Evolutionary conservation across 257 asterid species (phyloP).

Genomic region (Jasminum sambac): DNA sequence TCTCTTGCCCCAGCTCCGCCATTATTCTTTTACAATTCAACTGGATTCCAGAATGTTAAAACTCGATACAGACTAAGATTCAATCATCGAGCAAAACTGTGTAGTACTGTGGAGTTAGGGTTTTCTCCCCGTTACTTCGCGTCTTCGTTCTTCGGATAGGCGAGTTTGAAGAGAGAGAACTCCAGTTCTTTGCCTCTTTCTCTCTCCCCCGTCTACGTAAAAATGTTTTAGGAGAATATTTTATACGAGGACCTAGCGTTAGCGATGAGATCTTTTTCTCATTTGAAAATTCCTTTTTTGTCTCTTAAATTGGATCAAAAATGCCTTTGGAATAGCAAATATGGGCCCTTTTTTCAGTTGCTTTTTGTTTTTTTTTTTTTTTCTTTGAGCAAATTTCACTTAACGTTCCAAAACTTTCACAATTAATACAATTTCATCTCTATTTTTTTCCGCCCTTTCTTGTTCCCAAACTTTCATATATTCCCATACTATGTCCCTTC

Average conservation of each 20-base stretch:
- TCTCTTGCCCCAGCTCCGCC: conserved; percentile 84
- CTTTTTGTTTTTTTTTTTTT: no score
- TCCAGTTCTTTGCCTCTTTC: not conserved
- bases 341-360: no score
- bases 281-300: no score
- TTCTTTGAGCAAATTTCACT: no score
- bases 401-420: no score
- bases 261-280: no score
- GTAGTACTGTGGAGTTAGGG: conserved; percentile 20
- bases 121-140: conserved; percentile 5
- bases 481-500: no score
- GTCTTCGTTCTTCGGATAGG: not conserved
- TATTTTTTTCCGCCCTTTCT: no score
- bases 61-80: not conserved
- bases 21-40: conserved; percentile 34
- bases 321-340: not conserved
- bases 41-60: conserved; percentile 11
- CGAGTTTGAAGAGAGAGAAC: not conserved
- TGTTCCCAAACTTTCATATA: no score
- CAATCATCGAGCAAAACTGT: not conserved
- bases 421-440: no score
- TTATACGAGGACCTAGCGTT: not conserved
- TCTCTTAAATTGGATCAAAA: not conserved
- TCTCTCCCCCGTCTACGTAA: not conserved
- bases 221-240: not conserved